Evolutionary conservation across 1,284 basidiomycete genomes (phyloP), one percentile per base, ranked within the genome.

Genomic region (Cryptococcus hybrid): DNA sequence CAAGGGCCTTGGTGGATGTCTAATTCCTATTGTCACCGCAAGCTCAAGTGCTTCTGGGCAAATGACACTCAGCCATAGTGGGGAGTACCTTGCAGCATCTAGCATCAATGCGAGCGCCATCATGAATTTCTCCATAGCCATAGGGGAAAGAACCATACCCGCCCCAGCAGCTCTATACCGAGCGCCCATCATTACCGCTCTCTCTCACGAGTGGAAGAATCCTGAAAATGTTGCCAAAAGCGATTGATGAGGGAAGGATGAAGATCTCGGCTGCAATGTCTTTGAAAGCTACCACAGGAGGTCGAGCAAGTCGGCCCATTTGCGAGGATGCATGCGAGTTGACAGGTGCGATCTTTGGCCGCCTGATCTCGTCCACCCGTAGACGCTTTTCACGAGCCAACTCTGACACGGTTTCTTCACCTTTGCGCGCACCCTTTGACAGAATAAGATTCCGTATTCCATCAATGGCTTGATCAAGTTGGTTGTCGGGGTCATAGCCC

Each of bases 171-270:
- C 83, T 45, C 82, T 81, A 66, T 90, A 90, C 80, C 80, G 47
- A 73, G 77, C 44, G 75, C 79, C 51, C 0, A 54, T 37, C 2
- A 82, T 80, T 0, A 84, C 78, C 2, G 86, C 88, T 47, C 88
- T 82, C 48, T 84, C 82, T 68, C 89, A 36, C 88, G 82, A 7
- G 83, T 82, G 62, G 88, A 84, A 66, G 89, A 86, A 66, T 93
- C 89, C 12, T 88, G 84, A 46, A 93, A 83, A 76, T 92, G 89
- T n/a, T 84, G 72, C 90, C 92, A 95, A 76, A 97, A 95, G 7
- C 88, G 85, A 66, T 92, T 89, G 72, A 97, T 83, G 37, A 97
- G 80, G 0, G 95, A 55, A 88, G 84, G 53, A 96, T 83, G 76
- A 95, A 96, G 74, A 79, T 86, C 69, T 92, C 90, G 1, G 88